A percentile compares a stretch with the other conserved stretches of the same genome.
Evolutionary conservation across 768 basidiomycete genomes (phyloP).

Genomic region (Flagelloscypha sp.): DNA sequence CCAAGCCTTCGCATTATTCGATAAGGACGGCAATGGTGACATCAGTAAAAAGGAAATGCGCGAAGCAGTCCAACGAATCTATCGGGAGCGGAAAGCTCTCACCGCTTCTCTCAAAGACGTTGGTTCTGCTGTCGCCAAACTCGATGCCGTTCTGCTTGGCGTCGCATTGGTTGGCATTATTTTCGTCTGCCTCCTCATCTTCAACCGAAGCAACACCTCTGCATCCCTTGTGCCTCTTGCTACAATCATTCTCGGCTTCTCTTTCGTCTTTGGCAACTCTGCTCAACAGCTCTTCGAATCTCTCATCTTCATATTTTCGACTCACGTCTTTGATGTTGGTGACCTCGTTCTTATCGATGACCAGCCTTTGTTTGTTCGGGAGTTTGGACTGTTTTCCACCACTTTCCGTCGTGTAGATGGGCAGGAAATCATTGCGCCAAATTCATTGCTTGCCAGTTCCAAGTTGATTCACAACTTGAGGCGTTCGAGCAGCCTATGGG

Average conservation of each 20-base stretch:
- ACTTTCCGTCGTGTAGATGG: constrained; percentile 76
- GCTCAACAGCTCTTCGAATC: constrained; percentile 75
- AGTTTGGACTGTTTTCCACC: constrained; percentile 76
- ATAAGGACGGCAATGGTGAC: constrained; percentile 79
- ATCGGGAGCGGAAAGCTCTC: constrained; percentile 67
- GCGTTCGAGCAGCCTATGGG: constrained; percentile 44
- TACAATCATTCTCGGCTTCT: constrained; percentile 74
- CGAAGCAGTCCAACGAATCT: constrained; percentile 73
- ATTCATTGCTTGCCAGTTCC: constrained; percentile 57
- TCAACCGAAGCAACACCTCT: constrained; percentile 57
- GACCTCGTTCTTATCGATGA: constrained; percentile 79
- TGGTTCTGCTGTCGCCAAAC: constrained; percentile 63
- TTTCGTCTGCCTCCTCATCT: constrained; percentile 69
- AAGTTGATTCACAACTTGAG: constrained; percentile 77
- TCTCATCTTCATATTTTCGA: constrained; percentile 78
- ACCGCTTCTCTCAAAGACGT: constrained; percentile 71
- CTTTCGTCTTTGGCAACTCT: constrained; percentile 79
- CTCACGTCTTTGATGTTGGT: constrained; percentile 80
- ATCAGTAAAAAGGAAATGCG: constrained; percentile 74
- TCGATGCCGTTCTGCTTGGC: constrained; percentile 65
- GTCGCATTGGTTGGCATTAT: constrained; percentile 49
- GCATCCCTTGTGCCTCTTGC: constrained; percentile 72
- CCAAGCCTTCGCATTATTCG: constrained; percentile 62
- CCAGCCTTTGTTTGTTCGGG: constrained; percentile 53
- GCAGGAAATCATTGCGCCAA: constrained; percentile 72